Evolutionary conservation across 306 rosid genomes (phyloP).

Genomic region (Cucurbita ficifolia): DNA sequence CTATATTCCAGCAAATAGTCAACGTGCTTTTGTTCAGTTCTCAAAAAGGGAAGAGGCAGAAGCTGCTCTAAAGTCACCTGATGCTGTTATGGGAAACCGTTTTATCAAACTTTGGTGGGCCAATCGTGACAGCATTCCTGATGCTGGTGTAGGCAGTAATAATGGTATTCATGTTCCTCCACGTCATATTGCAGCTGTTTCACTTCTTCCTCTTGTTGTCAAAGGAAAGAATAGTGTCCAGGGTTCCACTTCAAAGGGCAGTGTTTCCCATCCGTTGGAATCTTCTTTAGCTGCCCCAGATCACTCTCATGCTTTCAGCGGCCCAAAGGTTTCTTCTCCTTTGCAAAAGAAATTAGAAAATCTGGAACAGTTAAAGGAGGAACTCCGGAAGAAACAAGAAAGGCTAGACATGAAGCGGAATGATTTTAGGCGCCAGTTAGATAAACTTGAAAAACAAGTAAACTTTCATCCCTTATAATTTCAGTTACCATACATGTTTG

Average conservation of each 20-base stretch:
- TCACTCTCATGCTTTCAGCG: constrained; percentile 43
- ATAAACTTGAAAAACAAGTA: constrained; percentile 79
- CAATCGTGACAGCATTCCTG: constrained; percentile 87
- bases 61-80: constrained; percentile 88
- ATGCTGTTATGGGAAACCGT: constrained; percentile 98
- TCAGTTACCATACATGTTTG: neutral
- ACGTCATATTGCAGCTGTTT: constrained; percentile 35
- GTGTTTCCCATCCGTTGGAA: constrained; percentile 20
- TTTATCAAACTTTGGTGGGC: constrained; percentile 98
- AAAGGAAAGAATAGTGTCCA: constrained; percentile 48
- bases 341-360: constrained; percentile 62
- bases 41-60: constrained; percentile 98
- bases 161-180: constrained; percentile 36
- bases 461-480: constrained; percentile 7
- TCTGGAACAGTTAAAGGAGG: constrained; percentile 75
- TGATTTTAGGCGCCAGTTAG: constrained; percentile 65
- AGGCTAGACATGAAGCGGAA: constrained; percentile 81
- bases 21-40: constrained; percentile 92
- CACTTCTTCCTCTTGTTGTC: constrained; percentile 28
- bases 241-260: constrained; percentile 41
- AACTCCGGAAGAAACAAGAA: constrained; percentile 94
- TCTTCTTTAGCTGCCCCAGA: constrained; percentile 33
- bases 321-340: constrained; percentile 56
- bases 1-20: constrained; percentile 69
- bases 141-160: constrained; percentile 33